These are phyloP conservation scores for Vitis cinerea DNA, from an alignment of 164 flowering plant genomes.

Conservation along the genomic window DNA sequence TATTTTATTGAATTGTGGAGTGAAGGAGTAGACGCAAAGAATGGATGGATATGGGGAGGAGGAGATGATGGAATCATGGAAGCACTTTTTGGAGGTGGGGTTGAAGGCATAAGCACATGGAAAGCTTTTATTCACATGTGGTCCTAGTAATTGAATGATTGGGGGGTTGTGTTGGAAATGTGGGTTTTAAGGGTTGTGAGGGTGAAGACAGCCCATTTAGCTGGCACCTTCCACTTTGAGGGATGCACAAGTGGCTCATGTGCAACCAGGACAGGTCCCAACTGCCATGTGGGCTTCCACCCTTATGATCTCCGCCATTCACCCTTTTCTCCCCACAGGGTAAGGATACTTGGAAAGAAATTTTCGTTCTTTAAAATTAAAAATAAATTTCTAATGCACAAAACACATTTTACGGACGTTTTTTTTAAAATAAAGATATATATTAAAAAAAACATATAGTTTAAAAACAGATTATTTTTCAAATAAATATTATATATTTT, in stretches of 20 bases:
- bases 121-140: constrained; percentile 1
- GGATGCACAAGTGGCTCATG: constrained; percentile 8
- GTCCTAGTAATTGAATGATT: background rate
- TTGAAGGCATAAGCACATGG: constrained; percentile 5
- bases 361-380: too few species aligned
- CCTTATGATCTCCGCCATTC: too few species aligned
- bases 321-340: too few species aligned
- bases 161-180: background rate
- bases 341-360: too few species aligned
- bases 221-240: constrained; percentile 3
- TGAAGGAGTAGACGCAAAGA: constrained; percentile 15
- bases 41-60: background rate
- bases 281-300: background rate
- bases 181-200: background rate
- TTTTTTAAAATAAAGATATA: too few species aligned
- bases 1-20: background rate
- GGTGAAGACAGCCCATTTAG: constrained; percentile 1
- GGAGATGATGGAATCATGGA: background rate
- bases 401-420: too few species aligned
- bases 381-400: too few species aligned
- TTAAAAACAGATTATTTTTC: too few species aligned
- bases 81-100: background rate
- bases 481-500: too few species aligned
- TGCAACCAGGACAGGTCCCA: background rate
- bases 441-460: too few species aligned